Conservation (phyloP, 495 filamentous ascomycete species). For the Aspergillus heteromorphus region DNA sequence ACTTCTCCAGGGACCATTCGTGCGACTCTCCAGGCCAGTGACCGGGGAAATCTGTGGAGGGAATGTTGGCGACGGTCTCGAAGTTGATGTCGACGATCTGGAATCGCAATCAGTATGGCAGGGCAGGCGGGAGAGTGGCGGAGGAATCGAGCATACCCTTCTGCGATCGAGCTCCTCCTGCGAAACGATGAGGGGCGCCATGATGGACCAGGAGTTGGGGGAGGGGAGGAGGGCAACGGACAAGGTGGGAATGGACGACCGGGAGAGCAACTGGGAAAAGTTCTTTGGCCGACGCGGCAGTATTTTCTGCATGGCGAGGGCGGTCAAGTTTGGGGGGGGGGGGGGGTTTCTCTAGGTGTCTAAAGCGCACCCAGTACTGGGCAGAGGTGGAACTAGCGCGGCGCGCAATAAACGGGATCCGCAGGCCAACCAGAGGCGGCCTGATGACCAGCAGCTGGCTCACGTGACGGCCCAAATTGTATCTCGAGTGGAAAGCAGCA, state of each 20-base stretch:
- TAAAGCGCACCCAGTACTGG: not conserved
- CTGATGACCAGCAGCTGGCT: constrained; percentile 36
- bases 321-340: constrained; percentile 26
- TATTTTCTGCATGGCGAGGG: constrained; percentile 33
- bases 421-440: constrained; percentile 34
- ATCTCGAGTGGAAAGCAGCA: constrained; percentile 23
- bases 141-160: constrained; percentile 30
- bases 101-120: constrained; percentile 15
- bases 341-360: no score
- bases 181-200: constrained; percentile 45
- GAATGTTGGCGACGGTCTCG: constrained; percentile 83
- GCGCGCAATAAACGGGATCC: constrained; percentile 17
- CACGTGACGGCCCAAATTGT: constrained; percentile 43
- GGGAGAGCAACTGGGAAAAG: constrained; percentile 23
- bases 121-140: not conserved
- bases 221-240: constrained; percentile 13
- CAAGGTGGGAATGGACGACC: constrained; percentile 9
- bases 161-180: constrained; percentile 46
- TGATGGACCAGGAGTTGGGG: constrained; percentile 20
- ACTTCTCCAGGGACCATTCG: constrained; percentile 73
- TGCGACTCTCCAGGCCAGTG: constrained; percentile 90
- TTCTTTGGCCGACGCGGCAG: constrained; percentile 36
- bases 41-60: constrained; percentile 83
- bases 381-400: not conserved
- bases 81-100: constrained; percentile 80